phyloP scores from a whole-genome alignment of 257 asterid genomes.

The Perilla frutescens region DNA sequence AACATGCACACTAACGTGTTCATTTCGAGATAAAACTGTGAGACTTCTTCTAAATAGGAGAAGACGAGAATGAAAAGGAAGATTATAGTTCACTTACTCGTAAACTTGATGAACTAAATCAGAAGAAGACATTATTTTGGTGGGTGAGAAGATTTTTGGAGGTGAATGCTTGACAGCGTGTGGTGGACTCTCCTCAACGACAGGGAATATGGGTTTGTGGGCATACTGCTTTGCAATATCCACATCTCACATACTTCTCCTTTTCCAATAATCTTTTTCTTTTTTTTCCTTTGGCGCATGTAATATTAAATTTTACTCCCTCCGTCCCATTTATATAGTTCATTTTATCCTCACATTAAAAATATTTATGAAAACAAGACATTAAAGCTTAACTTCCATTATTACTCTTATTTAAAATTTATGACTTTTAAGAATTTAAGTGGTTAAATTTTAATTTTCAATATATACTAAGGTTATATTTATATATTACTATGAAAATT shows the following conservation, averaged over 20 bases:
- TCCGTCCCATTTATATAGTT: no score
- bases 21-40: conserved; percentile 5
- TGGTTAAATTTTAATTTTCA: no score
- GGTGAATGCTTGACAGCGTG: conserved; percentile 35
- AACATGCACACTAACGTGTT: conserved; percentile 9
- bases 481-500: no score
- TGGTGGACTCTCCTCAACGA: conserved; percentile 41
- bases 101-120: neutral
- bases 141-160: conserved; percentile 27
- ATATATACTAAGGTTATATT: no score
- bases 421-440: no score
- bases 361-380: no score
- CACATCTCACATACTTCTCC: conserved; percentile 33
- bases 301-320: neutral
- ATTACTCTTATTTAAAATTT: no score
- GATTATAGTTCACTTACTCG: conserved; percentile 36
- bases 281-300: neutral
- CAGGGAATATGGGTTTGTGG: conserved; percentile 41
- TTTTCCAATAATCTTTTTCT: neutral
- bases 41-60: conserved; percentile 17
- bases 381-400: no score
- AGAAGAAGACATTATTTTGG: neutral
- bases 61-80: conserved; percentile 11
- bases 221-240: conserved; percentile 38
- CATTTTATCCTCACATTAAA: no score